Evolutionary conservation across 305 asterid genomes (phyloP).

Genomic region (Fraxinus sp.): DNA sequence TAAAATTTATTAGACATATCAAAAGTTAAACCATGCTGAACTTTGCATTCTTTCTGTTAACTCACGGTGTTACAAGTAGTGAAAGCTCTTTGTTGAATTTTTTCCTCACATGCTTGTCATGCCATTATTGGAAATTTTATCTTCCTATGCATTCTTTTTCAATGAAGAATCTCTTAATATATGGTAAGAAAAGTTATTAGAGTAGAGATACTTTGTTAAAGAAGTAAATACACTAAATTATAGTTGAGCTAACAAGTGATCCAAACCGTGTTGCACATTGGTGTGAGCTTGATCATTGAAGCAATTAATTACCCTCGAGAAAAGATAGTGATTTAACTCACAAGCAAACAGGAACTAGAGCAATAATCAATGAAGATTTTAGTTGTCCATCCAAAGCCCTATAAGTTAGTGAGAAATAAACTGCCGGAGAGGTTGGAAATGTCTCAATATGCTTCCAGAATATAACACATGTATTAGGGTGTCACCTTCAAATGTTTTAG

Average conservation of each 20-base stretch:
- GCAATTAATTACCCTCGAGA: neutral
- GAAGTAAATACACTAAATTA: neutral
- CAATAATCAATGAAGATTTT: neutral
- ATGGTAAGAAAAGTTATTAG: neutral
- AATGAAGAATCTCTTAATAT: neutral
- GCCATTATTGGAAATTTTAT: neutral
- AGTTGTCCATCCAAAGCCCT: neutral
- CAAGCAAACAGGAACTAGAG: neutral
- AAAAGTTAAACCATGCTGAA: neutral
- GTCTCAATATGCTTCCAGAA: neutral
- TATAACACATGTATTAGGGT: neutral
- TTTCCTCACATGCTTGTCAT: neutral
- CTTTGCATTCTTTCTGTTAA: neutral
- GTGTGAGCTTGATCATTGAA: neutral
- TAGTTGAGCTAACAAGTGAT: neutral
- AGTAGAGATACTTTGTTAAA: neutral
- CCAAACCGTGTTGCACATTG: neutral
- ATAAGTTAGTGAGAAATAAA: neutral
- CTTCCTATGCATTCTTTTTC: neutral
- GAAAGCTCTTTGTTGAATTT: neutral
- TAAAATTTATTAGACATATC: neutral
- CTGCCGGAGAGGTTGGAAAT: neutral
- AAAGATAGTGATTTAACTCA: neutral
- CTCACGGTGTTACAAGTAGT: neutral
- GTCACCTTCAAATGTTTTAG: neutral